These are phyloP conservation scores for Xylaria polymorpha DNA, from an alignment of 2,329 filamentous ascomycete species.

Conservation along the genomic window DNA sequence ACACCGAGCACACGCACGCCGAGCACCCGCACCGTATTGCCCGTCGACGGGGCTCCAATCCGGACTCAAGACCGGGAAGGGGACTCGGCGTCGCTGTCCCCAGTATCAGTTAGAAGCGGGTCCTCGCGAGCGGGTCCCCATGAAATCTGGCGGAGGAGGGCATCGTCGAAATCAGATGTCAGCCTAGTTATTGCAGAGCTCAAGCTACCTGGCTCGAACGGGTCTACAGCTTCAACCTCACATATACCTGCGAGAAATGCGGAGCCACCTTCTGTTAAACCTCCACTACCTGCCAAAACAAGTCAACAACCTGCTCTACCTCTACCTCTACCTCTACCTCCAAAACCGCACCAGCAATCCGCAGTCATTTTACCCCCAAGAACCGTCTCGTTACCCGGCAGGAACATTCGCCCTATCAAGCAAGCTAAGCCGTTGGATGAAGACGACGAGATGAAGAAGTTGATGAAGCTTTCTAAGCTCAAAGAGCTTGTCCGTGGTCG, in stretches of 20 bases:
- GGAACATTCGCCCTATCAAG: conserved; percentile 44
- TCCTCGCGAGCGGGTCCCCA: conserved; percentile 43
- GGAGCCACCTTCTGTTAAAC: conserved; percentile 40
- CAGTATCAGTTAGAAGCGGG: conserved; percentile 40
- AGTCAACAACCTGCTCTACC: conserved; percentile 41
- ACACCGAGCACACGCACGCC: conserved; percentile 43
- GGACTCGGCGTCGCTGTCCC: conserved; percentile 37
- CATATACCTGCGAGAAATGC: conserved; percentile 37
- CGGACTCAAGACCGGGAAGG: conserved; percentile 14
- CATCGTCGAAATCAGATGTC: conserved; percentile 61
- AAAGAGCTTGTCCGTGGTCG: conserved; percentile 39
- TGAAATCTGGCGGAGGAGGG: conserved; percentile 62
- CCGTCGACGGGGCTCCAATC: conserved; percentile 26
- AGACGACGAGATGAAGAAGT: conserved; percentile 34
- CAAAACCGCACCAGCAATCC: conserved; percentile 22
- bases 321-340: conserved; percentile 29
- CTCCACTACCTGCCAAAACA: conserved; percentile 39
- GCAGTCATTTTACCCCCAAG: conserved; percentile 41
- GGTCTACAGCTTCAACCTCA: conserved; percentile 56
- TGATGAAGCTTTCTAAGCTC: conserved; percentile 39
- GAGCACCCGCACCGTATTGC: conserved; percentile 31
- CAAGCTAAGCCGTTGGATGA: conserved; percentile 37
- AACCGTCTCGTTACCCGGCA: conserved; percentile 44
- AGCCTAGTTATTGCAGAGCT: conserved; percentile 61
- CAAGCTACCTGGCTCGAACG: conserved; percentile 61